Evolutionary conservation across 345 rosid genomes (phyloP).

Genomic region (Eucalyptus brandiana): DNA sequence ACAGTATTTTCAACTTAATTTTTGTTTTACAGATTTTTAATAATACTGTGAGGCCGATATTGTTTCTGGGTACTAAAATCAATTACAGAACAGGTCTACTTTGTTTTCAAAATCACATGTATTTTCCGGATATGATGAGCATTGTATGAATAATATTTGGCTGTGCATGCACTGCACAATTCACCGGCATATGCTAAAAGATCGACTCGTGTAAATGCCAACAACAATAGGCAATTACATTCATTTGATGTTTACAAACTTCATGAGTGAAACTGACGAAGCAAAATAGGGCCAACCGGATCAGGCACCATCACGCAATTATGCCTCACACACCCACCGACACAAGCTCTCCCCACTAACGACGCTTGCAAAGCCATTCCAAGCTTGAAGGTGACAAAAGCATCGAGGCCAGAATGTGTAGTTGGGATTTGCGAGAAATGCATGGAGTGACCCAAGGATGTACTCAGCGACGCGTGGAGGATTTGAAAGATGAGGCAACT

Average conservation of each 20-base stretch:
- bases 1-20: not conserved
- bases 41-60: not conserved
- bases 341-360: not conserved
- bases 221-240: not conserved
- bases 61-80: not conserved
- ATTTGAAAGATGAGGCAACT: conserved; percentile 5
- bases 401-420: not conserved
- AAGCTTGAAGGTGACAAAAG: not conserved
- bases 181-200: not conserved
- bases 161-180: no score
- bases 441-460: not conserved
- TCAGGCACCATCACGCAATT: not conserved
- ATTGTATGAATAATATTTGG: not conserved
- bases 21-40: no score
- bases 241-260: not conserved
- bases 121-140: not conserved
- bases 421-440: not conserved
- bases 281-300: not conserved
- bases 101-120: not conserved
- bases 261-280: not conserved
- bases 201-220: not conserved
- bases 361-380: not conserved
- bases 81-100: not conserved
- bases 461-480: not conserved
- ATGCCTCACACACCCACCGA: not conserved